Percentiles rank a stretch among this genome's conserved stretches.
phyloP scores from a whole-genome alignment of 306 rosid species.

The Clitoria ternatea region DNA sequence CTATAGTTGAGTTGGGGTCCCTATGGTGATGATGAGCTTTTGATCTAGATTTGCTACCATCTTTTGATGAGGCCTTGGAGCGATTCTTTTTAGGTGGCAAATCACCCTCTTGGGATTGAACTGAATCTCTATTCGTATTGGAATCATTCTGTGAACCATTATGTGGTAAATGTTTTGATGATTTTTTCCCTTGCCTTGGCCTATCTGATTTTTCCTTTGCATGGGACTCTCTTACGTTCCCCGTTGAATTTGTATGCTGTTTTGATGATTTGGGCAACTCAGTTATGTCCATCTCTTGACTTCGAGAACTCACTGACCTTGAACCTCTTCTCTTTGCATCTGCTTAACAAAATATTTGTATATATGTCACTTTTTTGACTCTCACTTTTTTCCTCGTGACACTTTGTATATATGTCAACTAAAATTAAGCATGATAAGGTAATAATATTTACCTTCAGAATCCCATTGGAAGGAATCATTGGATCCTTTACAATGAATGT shows the following conservation, averaged over 20 bases:
- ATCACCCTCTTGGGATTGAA: slow-evolving; percentile 26
- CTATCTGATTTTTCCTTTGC: slow-evolving; percentile 55
- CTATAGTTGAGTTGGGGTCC: slow-evolving; percentile 7
- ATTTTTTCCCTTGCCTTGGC: slow-evolving; percentile 34
- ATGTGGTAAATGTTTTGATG: slow-evolving; percentile 32
- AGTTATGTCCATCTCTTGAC: slow-evolving; percentile 23
- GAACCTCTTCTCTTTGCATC: slow-evolving; percentile 32
- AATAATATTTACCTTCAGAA: slow-evolving; percentile 25
- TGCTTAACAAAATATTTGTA: background rate
- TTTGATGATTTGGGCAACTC: slow-evolving; percentile 48
- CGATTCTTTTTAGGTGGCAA: slow-evolving; percentile 34
- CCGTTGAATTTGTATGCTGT: slow-evolving; percentile 34
- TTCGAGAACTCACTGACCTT: background rate
- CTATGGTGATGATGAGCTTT: slow-evolving; percentile 14
- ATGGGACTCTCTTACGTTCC: slow-evolving; percentile 40
- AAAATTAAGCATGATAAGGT: too few relatives aligned
- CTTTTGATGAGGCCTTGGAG: slow-evolving; percentile 55
- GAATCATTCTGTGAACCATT: slow-evolving; percentile 36
- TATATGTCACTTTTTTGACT: background rate
- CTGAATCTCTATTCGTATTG: slow-evolving; percentile 24
- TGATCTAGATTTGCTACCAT: slow-evolving; percentile 30
- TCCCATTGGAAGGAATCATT: slow-evolving; percentile 11
- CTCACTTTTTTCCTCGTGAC: background rate
- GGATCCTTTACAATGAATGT: background rate
- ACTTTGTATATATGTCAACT: too few relatives aligned